These are phyloP conservation scores for Coniochaeta hoffmannii DNA, from an alignment of 2,329 filamentous ascomycete species.

Conservation along the genomic window DNA sequence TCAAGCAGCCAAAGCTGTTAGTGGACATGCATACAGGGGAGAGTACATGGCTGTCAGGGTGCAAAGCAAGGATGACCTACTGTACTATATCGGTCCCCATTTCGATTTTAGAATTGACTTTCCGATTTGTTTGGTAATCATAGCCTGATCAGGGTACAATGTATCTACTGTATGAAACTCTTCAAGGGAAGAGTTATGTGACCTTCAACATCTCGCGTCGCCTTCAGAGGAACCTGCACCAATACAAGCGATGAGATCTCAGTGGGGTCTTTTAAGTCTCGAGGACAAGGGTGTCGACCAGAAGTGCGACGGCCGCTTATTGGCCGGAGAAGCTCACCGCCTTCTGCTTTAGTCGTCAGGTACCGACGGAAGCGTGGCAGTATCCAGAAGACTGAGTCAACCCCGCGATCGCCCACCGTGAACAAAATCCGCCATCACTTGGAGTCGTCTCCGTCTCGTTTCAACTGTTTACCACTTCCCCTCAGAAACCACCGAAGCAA, in stretches of 20 bases:
- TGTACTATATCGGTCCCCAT: conserved; percentile 1
- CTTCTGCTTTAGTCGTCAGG: neutral
- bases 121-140: neutral
- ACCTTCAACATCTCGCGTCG: neutral
- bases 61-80: neutral
- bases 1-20: neutral
- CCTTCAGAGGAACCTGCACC: neutral
- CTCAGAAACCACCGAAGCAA: conserved; percentile 4
- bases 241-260: neutral
- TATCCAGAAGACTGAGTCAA: neutral
- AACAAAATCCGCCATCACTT: neutral
- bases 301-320: neutral
- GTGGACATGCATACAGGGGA: neutral
- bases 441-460: neutral
- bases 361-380: neutral
- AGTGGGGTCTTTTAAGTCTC: neutral
- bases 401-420: neutral
- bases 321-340: neutral
- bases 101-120: neutral
- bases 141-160: too few relatives aligned
- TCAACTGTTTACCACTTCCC: neutral
- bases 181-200: neutral
- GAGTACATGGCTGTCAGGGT: neutral
- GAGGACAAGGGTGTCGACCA: neutral
- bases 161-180: too few relatives aligned